Evolutionary conservation across 345 rosid species (phyloP).

Genomic region (Boechera stricta): DNA sequence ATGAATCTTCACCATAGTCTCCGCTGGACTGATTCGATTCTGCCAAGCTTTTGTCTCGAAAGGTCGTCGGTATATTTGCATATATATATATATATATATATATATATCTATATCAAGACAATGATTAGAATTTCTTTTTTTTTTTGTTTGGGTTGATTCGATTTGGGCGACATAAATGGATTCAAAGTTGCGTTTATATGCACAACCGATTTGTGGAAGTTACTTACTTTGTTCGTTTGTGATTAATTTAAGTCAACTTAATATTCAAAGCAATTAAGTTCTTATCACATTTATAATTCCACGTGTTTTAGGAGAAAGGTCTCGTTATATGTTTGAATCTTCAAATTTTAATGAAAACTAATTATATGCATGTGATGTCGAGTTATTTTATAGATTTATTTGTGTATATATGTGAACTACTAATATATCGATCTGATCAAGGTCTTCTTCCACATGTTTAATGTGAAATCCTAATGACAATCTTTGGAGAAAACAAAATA

Average conservation of each 20-base stretch:
- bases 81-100: constrained; percentile 41
- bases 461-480: constrained; percentile 28
- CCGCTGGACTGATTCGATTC: constrained; percentile 42
- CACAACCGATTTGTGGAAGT: constrained; percentile 30
- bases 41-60: constrained; percentile 43
- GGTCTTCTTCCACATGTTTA: constrained; percentile 41
- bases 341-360: neutral
- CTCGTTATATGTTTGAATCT: constrained; percentile 32
- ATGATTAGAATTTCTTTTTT: neutral
- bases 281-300: constrained; percentile 30
- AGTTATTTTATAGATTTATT: constrained; percentile 18
- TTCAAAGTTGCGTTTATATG: constrained; percentile 29
- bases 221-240: constrained; percentile 28
- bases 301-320: constrained; percentile 27
- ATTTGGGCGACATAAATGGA: constrained; percentile 27
- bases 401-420: constrained; percentile 17
- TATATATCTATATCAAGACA: neutral
- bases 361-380: constrained; percentile 5
- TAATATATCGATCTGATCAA: constrained; percentile 11
- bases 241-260: constrained; percentile 38
- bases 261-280: constrained; percentile 31
- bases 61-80: constrained; percentile 43
- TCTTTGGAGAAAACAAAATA: neutral
- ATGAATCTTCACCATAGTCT: constrained; percentile 40
- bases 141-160: constrained; percentile 20